Evolutionary conservation across 2,329 filamentous ascomycete genomes (phyloP).

Genomic region (Phialophora tarda): DNA sequence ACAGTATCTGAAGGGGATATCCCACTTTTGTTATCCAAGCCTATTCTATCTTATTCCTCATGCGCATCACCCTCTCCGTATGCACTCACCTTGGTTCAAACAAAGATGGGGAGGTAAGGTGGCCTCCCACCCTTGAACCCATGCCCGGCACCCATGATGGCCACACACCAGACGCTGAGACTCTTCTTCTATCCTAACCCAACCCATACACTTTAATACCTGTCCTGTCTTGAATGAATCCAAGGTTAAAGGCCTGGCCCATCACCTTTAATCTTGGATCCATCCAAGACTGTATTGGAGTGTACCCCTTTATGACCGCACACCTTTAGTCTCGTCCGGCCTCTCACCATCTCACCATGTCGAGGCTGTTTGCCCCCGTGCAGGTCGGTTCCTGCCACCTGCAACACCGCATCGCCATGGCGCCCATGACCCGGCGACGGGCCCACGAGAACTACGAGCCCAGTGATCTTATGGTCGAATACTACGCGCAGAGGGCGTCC

Average conservation of each 20-base stretch:
- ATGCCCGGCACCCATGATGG: background rate
- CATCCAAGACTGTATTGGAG: background rate
- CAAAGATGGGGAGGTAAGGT: background rate
- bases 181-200: background rate
- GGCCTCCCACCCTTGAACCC: background rate
- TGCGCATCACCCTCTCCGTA: background rate
- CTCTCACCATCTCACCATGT: slow-evolving; percentile 1
- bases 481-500: slow-evolving; percentile 48
- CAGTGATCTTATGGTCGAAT: slow-evolving; percentile 48
- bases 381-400: slow-evolving; percentile 11
- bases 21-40: background rate
- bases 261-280: background rate
- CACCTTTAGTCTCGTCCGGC: background rate
- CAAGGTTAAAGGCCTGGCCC: background rate
- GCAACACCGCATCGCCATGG: slow-evolving; percentile 57
- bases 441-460: slow-evolving; percentile 47
- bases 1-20: background rate
- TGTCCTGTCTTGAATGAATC: background rate
- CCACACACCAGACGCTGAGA: background rate
- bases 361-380: slow-evolving; percentile 18
- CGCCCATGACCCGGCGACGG: slow-evolving; percentile 61
- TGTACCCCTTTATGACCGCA: background rate
- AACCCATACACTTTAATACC: background rate
- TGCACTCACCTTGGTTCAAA: background rate
- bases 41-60: background rate